These are phyloP conservation scores for Madurella fahalii DNA, from an alignment of 2,329 filamentous ascomycete genomes.

Conservation along the genomic window DNA sequence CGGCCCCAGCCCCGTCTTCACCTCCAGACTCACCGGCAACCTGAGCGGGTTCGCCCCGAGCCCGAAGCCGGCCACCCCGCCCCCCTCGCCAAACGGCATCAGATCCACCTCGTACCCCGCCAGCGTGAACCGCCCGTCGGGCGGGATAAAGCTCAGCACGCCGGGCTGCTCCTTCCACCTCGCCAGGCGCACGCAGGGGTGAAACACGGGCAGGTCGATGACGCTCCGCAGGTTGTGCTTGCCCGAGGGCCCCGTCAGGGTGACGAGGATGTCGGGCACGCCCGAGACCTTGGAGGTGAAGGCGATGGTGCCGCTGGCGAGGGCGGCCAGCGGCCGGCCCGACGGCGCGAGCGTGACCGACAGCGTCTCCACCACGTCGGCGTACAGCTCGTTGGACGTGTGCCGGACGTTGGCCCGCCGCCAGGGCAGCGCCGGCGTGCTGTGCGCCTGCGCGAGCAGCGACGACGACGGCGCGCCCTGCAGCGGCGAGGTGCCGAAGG, in stretches of 20 bases:
- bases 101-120: constrained; percentile 94
- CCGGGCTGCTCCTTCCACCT: constrained; percentile 85
- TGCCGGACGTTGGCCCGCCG: constrained; percentile 86
- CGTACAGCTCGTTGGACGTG: constrained; percentile 95
- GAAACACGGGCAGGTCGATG: constrained; percentile 87
- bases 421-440: constrained; percentile 70
- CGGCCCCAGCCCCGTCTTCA: constrained; percentile 73
- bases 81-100: constrained; percentile 53
- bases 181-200: constrained; percentile 88
- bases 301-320: constrained; percentile 86
- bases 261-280: constrained; percentile 82
- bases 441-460: constrained; percentile 42
- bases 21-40: constrained; percentile 75
- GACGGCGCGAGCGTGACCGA: constrained; percentile 86
- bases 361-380: constrained; percentile 88
- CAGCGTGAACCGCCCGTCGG: constrained; percentile 88
- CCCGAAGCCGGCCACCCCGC: too few species aligned
- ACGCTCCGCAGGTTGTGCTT: constrained; percentile 69
- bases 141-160: constrained; percentile 91
- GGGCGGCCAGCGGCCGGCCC: constrained; percentile 78
- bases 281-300: constrained; percentile 96
- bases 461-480: constrained; percentile 34
- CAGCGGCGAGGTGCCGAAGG: constrained; percentile 29
- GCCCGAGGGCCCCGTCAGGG: constrained; percentile 75
- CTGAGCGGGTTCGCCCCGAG: constrained; percentile 60